Percentiles rank a stretch among this genome's conserved stretches.
Conservation (phyloP, 306 rosid genomes). For the Dicorynia guianensis region DNA sequence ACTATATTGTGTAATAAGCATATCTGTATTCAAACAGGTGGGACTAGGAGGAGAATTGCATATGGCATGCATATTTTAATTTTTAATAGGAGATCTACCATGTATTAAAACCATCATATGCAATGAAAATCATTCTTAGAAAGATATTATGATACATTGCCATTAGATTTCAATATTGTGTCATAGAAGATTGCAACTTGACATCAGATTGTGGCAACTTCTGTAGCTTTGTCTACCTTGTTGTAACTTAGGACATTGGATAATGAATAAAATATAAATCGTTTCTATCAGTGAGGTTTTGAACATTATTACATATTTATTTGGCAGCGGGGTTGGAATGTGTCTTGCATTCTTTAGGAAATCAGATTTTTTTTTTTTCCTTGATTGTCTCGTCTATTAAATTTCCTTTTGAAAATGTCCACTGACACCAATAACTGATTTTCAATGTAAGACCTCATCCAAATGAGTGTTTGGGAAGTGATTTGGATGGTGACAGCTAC, state of each 20-base stretch:
- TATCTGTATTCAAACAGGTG: neutral
- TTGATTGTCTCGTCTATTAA: neutral
- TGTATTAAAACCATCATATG: neutral
- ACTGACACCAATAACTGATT: conserved; percentile 30
- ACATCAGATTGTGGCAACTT: no score
- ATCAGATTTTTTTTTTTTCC: conserved; percentile 10
- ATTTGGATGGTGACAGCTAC: conserved; percentile 84
- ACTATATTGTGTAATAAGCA: neutral
- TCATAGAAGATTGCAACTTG: no score
- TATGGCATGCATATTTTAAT: neutral
- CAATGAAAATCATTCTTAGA: neutral
- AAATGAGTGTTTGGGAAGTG: conserved; percentile 91
- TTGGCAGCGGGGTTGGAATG: neutral
- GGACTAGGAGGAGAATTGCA: neutral
- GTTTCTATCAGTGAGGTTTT: neutral
- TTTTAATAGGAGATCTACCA: neutral
- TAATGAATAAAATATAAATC: neutral
- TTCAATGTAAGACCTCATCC: conserved; percentile 75
- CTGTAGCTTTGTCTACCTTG: no score
- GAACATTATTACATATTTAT: neutral
- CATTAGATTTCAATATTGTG: no score
- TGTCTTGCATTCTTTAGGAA: neutral
- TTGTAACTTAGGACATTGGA: no score
- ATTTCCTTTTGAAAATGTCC: conserved; percentile 8
- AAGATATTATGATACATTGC: neutral